Evolutionary conservation across 2,329 filamentous ascomycete genomes (phyloP).

Genomic region (Cercospora citrullina): DNA sequence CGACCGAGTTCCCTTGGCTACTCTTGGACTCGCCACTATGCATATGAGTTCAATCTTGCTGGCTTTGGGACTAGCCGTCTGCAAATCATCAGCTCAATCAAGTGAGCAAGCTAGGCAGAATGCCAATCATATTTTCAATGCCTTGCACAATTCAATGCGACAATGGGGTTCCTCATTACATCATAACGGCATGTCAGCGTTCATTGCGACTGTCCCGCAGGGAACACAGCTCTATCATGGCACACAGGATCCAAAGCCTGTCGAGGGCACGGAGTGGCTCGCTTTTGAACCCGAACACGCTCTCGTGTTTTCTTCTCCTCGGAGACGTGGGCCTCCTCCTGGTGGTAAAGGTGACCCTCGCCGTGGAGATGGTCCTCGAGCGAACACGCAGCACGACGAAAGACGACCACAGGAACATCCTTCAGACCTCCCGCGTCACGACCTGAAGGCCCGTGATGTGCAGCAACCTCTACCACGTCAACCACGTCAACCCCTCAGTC

Average conservation of each 20-base stretch:
- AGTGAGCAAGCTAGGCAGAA: slow-evolving; percentile 12
- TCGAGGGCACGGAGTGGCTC: slow-evolving; percentile 65
- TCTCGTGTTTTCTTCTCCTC: slow-evolving; percentile 58
- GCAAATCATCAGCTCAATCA: neutral
- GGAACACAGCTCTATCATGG: slow-evolving; percentile 71
- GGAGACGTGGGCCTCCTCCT: slow-evolving; percentile 19
- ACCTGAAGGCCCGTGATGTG: slow-evolving; percentile 13
- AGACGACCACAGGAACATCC: slow-evolving; percentile 18
- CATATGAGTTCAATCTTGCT: neutral
- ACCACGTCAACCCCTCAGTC: slow-evolving; percentile 13
- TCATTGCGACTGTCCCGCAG: slow-evolving; percentile 63
- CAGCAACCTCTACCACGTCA: slow-evolving; percentile 9
- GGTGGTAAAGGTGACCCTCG: neutral
- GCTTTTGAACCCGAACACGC: slow-evolving; percentile 78
- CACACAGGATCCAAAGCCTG: slow-evolving; percentile 45
- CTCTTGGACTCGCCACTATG: neutral
- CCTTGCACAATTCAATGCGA: slow-evolving; percentile 68
- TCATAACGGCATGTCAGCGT: slow-evolving; percentile 75
- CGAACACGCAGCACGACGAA: slow-evolving; percentile 1
- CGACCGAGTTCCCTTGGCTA: neutral
- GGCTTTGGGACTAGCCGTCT: neutral
- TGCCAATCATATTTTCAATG: slow-evolving; percentile 63
- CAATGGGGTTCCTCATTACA: slow-evolving; percentile 73
- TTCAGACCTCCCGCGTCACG: slow-evolving; percentile 9
- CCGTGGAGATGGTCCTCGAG: slow-evolving; percentile 13